Percentiles rank a stretch among this genome's conserved stretches.
phyloP scores from a whole-genome alignment of 2,329 filamentous ascomycete genomes.

The Trichoderma harzianum region DNA sequence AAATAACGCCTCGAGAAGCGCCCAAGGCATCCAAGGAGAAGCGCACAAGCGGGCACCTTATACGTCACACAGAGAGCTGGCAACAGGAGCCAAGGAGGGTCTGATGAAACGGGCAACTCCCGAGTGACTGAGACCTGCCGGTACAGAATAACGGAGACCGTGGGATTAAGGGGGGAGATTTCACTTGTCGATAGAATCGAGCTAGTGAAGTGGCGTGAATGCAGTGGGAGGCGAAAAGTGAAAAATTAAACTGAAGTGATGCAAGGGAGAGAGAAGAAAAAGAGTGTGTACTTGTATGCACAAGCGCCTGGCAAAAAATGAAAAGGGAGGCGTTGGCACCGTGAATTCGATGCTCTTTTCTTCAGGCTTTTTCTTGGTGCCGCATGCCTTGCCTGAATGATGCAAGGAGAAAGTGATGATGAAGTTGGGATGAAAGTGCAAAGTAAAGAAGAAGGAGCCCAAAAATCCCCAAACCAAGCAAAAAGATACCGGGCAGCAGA shows the following conservation, averaged over 20 bases:
- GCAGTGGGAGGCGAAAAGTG: not conserved
- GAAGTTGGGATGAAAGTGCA: not conserved
- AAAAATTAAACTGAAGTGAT: not conserved
- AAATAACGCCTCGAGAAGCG: not conserved
- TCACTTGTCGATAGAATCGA: not conserved
- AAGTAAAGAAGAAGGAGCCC: not conserved
- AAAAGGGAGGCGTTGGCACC: not conserved
- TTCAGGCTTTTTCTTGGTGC: not conserved
- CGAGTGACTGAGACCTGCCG: not conserved
- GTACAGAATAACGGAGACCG: not conserved
- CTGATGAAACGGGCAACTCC: not conserved
- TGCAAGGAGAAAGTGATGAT: not conserved
- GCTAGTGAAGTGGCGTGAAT: constrained; percentile 4
- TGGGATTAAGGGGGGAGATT: not conserved
- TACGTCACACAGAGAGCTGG: not conserved
- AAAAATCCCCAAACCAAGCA: not conserved
- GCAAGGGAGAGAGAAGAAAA: not conserved
- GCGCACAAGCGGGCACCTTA: not conserved
- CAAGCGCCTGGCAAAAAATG: not conserved
- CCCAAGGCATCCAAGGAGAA: not conserved
- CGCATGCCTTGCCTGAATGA: not conserved
- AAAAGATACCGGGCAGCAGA: not conserved
- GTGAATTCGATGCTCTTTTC: not conserved
- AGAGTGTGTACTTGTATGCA: not conserved
- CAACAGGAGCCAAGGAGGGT: not conserved